phyloP scores from a whole-genome alignment of 306 rosid species.

The Trifolium subterraneum region DNA sequence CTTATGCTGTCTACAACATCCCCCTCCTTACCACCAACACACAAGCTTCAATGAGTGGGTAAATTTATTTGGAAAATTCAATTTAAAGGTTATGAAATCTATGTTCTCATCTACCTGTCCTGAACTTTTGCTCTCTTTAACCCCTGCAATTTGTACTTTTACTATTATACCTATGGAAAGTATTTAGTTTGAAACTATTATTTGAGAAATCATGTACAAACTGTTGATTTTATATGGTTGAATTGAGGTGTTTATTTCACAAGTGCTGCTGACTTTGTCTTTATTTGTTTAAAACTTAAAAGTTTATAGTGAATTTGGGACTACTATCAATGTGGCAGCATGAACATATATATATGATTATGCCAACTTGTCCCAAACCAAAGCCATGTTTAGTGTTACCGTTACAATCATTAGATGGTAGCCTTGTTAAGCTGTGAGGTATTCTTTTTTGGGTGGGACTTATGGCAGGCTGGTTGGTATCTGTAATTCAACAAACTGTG shows the following conservation, averaged over 20 bases:
- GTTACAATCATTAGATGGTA: slow-evolving; percentile 42
- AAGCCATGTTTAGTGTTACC: slow-evolving; percentile 38
- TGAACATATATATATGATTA: not conserved
- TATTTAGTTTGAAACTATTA: not conserved
- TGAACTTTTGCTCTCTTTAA: not conserved
- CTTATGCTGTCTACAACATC: no score
- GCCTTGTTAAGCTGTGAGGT: slow-evolving; percentile 26
- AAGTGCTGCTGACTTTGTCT: slow-evolving; percentile 20
- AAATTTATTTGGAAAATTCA: slow-evolving; percentile 31
- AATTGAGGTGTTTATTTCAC: slow-evolving; percentile 7
- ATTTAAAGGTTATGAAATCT: not conserved
- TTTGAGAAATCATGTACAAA: slow-evolving; percentile 24
- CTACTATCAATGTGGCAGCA: slow-evolving; percentile 29
- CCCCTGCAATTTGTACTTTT: slow-evolving; percentile 5
- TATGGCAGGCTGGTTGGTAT: slow-evolving; percentile 48
- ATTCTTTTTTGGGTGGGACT: slow-evolving; percentile 42
- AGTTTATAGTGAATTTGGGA: slow-evolving; percentile 31
- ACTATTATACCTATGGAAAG: slow-evolving; percentile 6
- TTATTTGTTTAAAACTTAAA: slow-evolving; percentile 18
- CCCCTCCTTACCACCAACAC: not conserved
- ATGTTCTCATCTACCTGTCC: slow-evolving; percentile 2
- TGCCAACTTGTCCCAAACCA: slow-evolving; percentile 34
- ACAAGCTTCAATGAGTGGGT: slow-evolving; percentile 17
- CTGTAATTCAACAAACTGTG: slow-evolving; percentile 32
- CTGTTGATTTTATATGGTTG: slow-evolving; percentile 17